Evolutionary conservation across 345 rosid species (phyloP).

Genomic region (Rhodamnia rubescens): DNA sequence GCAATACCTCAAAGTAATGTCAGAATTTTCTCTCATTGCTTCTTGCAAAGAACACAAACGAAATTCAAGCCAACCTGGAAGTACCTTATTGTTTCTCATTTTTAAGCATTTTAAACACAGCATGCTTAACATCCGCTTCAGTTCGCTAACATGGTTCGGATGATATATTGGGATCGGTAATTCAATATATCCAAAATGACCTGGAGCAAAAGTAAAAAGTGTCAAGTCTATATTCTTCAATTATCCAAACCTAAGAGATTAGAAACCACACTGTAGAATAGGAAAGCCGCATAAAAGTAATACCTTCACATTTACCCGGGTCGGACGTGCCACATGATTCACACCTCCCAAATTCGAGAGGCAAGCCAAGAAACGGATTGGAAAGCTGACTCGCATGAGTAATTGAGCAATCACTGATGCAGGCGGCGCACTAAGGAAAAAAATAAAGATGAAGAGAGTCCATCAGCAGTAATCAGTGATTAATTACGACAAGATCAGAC

Average conservation of each 20-base stretch:
- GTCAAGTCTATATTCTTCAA: not conserved
- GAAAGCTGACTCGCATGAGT: constrained; percentile 68
- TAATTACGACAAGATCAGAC: not conserved
- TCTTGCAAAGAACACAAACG: not conserved
- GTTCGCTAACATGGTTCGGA: constrained; percentile 70
- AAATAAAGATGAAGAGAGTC: not conserved
- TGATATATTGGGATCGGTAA: constrained; percentile 84
- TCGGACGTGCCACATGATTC: constrained; percentile 89
- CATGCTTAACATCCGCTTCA: constrained; percentile 65
- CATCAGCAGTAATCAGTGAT: not conserved
- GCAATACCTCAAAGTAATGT: not conserved
- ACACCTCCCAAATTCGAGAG: constrained; percentile 85
- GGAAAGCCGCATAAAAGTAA: not conserved
- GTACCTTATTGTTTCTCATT: constrained; percentile 65
- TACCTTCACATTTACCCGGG: constrained; percentile 81
- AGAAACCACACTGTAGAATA: not conserved
- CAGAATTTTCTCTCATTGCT: not conserved
- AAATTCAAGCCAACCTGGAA: not conserved
- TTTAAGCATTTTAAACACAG: constrained; percentile 84
- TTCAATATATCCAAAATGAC: constrained; percentile 87
- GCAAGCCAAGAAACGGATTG: constrained; percentile 85
- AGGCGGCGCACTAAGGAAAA: constrained; percentile 40
- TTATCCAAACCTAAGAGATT: not conserved
- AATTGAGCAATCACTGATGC: constrained; percentile 55
- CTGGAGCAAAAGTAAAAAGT: constrained; percentile 21